Conservation (phyloP, 2,329 filamentous ascomycete species). For the Elsinoe arachidis region DNA sequence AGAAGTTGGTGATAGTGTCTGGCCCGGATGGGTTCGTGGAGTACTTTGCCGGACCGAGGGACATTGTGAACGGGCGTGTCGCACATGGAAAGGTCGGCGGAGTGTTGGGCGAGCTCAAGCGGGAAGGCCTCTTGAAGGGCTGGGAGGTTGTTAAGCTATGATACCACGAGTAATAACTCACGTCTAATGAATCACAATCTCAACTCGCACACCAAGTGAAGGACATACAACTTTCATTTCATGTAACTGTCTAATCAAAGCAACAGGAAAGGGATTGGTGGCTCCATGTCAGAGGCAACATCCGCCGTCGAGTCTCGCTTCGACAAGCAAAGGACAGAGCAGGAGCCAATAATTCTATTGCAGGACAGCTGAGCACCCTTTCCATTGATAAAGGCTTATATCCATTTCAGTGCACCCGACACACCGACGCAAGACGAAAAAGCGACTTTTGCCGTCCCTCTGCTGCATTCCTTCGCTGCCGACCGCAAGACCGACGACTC, state of each 20-base stretch:
- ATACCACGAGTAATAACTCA: constrained; percentile 3
- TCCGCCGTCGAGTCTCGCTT: not conserved
- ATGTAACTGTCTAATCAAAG: constrained; percentile 12
- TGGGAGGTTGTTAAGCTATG: constrained; percentile 54
- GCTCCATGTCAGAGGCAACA: not conserved
- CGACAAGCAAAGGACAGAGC: not conserved
- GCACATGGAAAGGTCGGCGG: constrained; percentile 67
- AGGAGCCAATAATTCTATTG: constrained; percentile 8
- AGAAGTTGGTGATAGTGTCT: constrained; percentile 70
- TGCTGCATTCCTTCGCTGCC: not conserved
- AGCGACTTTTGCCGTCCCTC: not conserved
- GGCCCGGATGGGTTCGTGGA: constrained; percentile 85
- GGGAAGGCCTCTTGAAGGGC: constrained; percentile 31
- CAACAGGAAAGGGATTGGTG: constrained; percentile 1
- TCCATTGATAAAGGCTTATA: not conserved
- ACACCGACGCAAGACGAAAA: not conserved
- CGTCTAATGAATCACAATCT: not conserved
- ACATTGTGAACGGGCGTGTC: constrained; percentile 64
- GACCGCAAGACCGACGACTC: not conserved
- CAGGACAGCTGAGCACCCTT: not conserved
- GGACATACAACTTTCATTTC: constrained; percentile 15
- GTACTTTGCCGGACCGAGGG: constrained; percentile 70
- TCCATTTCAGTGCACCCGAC: not conserved
- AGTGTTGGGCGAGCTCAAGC: constrained; percentile 51
- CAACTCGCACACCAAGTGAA: not conserved